Evolutionary conservation across 345 rosid genomes (phyloP), one percentile per base, ranked within the genome.

Genomic region (Lepidium sativum): DNA sequence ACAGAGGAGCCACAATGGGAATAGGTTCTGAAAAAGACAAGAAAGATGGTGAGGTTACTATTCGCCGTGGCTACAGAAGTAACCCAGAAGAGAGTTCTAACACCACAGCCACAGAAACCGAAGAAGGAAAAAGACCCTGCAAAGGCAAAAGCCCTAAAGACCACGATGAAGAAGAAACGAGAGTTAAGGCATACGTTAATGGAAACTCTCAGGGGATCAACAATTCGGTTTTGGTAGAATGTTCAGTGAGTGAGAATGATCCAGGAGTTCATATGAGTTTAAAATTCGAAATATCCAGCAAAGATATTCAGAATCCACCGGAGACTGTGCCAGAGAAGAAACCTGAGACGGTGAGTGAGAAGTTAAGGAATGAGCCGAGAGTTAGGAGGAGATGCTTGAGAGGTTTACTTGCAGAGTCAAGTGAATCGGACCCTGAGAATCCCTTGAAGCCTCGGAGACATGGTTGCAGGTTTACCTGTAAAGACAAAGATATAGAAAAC

Each of bases 1-100:
- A 88, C 78, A 84, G 66, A 78, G 99, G 97, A 71, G 97, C 94
- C 2, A 70, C 75, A 29, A 88, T 86, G 91, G 70, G 77, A 39
- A 6, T 84, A 59, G 75, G 71, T 60, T 70, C 81, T 25, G 91
- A 82, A 38, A 75, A 80, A 29, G 45, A 60, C 32, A 80, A 54
- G 73, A 83, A 72, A 71, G 83, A 69, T 4, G 84, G 75, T 20
- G 79, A 80, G 11, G 59, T 85, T 63, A 86, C 75, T 65, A 88
- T 84, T 69, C 83, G 58, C 67, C 79, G 89, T 9, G 85, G 85
- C 20, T 91, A 88, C 69, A 77, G 75, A 78, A 59, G 57, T 68
- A 80, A 84, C 38, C 85, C 86, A 33, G 80, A 83, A 66, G 88
- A 84, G 32, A 88, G 85, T 74, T 62, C 77, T 3, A 85, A 78